A percentile compares a stretch with the other conserved stretches of the same genome.
phyloP scores from a whole-genome alignment of 2,329 filamentous ascomycete species.

The Purpureocillium takamizusanense region DNA sequence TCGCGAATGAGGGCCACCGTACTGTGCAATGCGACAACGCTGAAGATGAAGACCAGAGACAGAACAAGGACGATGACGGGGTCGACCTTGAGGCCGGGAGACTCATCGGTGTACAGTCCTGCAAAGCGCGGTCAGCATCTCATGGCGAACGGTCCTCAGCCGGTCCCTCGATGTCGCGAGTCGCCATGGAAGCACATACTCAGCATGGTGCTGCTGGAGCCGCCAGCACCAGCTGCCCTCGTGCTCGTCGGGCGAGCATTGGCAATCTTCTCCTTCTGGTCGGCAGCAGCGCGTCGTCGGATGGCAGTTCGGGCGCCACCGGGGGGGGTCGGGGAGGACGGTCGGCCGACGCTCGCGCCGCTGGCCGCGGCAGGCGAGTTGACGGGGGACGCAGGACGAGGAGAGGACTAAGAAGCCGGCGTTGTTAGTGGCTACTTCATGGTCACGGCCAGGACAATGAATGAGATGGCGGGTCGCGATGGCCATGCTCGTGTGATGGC shows the following conservation, averaged over 20 bases:
- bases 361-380: conserved; percentile 49
- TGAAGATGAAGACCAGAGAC: conserved; percentile 97
- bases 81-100: conserved; percentile 93
- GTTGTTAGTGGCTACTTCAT: neutral
- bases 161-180: no score
- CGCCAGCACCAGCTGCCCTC: conserved; percentile 84
- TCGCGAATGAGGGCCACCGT: conserved; percentile 32
- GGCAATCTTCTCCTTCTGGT: conserved; percentile 94
- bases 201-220: conserved; percentile 97
- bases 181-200: conserved; percentile 59
- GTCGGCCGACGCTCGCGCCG: conserved; percentile 64
- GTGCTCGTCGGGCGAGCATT: conserved; percentile 91
- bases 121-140: conserved; percentile 15
- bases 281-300: conserved; percentile 87
- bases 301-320: conserved; percentile 94
- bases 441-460: no score
- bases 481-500: conserved; percentile 1
- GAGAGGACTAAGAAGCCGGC: conserved; percentile 38
- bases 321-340: conserved; percentile 79
- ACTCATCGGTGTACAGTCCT: conserved; percentile 98
- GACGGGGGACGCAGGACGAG: conserved; percentile 50
- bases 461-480: neutral
- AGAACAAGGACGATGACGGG: conserved; percentile 95
- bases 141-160: neutral
- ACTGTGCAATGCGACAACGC: conserved; percentile 96